Conservation (phyloP, 768 basidiomycete species). For the Leccinum subgranulosum region DNA sequence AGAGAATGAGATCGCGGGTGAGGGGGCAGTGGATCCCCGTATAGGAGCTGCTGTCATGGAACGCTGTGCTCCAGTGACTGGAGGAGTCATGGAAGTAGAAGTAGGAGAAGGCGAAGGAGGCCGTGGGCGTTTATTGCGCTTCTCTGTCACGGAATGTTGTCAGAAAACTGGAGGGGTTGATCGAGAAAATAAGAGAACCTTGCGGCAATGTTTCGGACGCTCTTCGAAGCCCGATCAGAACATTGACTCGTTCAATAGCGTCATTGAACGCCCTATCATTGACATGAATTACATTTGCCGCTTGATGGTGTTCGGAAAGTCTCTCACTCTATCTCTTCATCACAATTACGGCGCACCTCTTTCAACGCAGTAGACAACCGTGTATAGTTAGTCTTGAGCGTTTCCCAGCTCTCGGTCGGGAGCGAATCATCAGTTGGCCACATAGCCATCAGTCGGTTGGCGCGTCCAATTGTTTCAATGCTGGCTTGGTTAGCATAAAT, state of each 20-base stretch:
- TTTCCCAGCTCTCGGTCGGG: constrained; percentile 64
- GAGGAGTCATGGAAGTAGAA: constrained; percentile 40
- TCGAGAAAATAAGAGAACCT: constrained; percentile 39
- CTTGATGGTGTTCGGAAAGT: background rate
- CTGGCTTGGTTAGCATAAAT: constrained; percentile 50
- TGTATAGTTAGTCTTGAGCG: constrained; percentile 58
- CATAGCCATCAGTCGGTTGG: constrained; percentile 66
- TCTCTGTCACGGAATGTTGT: constrained; percentile 42
- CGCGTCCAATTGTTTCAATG: constrained; percentile 62
- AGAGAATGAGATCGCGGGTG: constrained; percentile 46
- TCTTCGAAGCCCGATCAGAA: constrained; percentile 70
- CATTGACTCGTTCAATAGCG: constrained; percentile 62
- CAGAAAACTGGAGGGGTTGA: background rate
- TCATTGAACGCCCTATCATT: constrained; percentile 61
- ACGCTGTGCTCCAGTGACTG: constrained; percentile 19
- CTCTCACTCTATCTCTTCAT: constrained; percentile 63
- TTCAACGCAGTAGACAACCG: constrained; percentile 59
- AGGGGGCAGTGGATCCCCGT: constrained; percentile 60
- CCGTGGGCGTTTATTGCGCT: constrained; percentile 74
- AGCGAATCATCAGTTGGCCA: constrained; percentile 73
- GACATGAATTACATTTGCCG: constrained; percentile 7
- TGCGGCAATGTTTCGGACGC: constrained; percentile 59
- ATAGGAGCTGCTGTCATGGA: constrained; percentile 14
- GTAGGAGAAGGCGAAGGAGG: constrained; percentile 64
- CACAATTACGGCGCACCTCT: constrained; percentile 56